Evolutionary conservation across 1,284 basidiomycete genomes (phyloP).

Genomic region (Gymnopus androsaceus): DNA sequence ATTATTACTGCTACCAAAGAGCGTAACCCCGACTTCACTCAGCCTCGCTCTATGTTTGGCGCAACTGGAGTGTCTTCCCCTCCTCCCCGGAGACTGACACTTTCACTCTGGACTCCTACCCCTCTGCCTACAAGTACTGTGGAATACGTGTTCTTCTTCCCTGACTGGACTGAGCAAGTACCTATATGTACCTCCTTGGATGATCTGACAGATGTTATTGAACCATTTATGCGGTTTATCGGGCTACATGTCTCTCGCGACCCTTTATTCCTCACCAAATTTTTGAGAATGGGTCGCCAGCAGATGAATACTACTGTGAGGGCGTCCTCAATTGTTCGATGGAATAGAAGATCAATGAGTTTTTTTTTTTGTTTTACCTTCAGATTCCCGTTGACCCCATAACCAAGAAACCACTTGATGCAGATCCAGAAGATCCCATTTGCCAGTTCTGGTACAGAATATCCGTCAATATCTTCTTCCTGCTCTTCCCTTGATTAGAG

Average conservation of each 20-base stretch:
- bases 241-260: slow-evolving; percentile 78
- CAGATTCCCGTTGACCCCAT: slow-evolving; percentile 53
- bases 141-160: slow-evolving; percentile 89
- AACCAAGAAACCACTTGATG: slow-evolving; percentile 55
- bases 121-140: slow-evolving; percentile 72
- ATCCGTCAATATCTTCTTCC: slow-evolving; percentile 85
- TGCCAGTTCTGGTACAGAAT: slow-evolving; percentile 81
- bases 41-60: slow-evolving; percentile 64
- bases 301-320: slow-evolving; percentile 48
- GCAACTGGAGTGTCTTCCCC: slow-evolving; percentile 52
- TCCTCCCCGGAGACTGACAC: slow-evolving; percentile 55
- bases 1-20: slow-evolving; percentile 52
- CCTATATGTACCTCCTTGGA: slow-evolving; percentile 66
- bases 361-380: slow-evolving; percentile 13
- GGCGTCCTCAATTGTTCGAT: slow-evolving; percentile 29
- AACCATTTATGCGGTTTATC: slow-evolving; percentile 76
- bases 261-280: slow-evolving; percentile 61
- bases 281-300: slow-evolving; percentile 57
- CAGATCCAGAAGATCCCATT: slow-evolving; percentile 56
- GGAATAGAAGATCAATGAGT: slow-evolving; percentile 23
- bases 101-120: slow-evolving; percentile 73
- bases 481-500: slow-evolving; percentile 81
- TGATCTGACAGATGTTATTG: slow-evolving; percentile 73
- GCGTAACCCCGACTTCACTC: slow-evolving; percentile 58
- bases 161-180: slow-evolving; percentile 75